Conservation (phyloP, 768 basidiomycete genomes). For the Lactifluus hygrophoroides region DNA sequence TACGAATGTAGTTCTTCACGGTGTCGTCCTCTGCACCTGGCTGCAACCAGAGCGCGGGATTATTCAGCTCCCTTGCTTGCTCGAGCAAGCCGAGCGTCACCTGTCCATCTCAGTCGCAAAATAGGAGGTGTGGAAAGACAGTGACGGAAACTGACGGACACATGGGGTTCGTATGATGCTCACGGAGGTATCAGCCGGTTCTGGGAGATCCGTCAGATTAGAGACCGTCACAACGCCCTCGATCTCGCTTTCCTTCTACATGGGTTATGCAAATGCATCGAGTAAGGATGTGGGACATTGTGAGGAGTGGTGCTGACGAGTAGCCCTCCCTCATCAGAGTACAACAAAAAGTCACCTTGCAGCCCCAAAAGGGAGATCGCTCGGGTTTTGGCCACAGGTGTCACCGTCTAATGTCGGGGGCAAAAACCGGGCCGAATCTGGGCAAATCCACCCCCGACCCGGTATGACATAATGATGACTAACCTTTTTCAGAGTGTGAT, state of each 20-base stretch:
- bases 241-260: slow-evolving; percentile 59
- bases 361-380: too few relatives aligned
- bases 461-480: too few relatives aligned
- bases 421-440: too few relatives aligned
- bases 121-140: not conserved
- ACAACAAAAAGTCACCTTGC: too few relatives aligned
- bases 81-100: slow-evolving; percentile 61
- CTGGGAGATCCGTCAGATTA: slow-evolving; percentile 46
- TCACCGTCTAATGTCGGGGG: too few relatives aligned
- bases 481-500: too few relatives aligned
- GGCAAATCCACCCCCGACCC: too few relatives aligned
- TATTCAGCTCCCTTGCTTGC: slow-evolving; percentile 55
- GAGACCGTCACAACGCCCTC: slow-evolving; percentile 54
- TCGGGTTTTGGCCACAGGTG: too few relatives aligned
- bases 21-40: slow-evolving; percentile 71
- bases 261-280: not conserved
- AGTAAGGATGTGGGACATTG: too few relatives aligned
- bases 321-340: too few relatives aligned
- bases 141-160: slow-evolving; percentile 31
- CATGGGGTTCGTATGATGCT: slow-evolving; percentile 75
- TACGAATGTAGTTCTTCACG: slow-evolving; percentile 57
- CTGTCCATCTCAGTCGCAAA: slow-evolving; percentile 30
- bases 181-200: slow-evolving; percentile 59
- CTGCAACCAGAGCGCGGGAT: slow-evolving; percentile 84
- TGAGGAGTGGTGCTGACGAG: too few relatives aligned